Conservation (phyloP, 345 rosid genomes). For the Kandelia obovata region DNA sequence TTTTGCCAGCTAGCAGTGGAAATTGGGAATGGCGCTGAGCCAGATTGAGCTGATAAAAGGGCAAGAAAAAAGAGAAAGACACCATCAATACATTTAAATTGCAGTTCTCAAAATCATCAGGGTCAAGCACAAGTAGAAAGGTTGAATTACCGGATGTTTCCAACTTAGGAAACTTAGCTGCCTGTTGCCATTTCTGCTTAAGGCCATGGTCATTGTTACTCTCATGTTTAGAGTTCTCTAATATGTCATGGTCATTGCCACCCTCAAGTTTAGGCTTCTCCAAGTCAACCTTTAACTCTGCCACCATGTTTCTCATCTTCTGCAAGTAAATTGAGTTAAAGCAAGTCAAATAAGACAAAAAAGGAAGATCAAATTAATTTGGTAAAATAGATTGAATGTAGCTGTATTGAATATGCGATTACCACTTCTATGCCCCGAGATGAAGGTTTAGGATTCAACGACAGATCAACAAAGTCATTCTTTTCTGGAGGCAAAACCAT, state of each 20-base stretch:
- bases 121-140: neutral
- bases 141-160: conserved; percentile 33
- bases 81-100: neutral
- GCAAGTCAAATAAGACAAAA: neutral
- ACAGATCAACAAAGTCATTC: conserved; percentile 16
- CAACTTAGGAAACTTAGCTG: conserved; percentile 21
- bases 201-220: conserved; percentile 18
- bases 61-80: conserved; percentile 7
- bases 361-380: neutral
- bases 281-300: conserved; percentile 36
- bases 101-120: neutral
- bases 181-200: conserved; percentile 18
- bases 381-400: neutral
- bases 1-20: conserved; percentile 34
- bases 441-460: conserved; percentile 20
- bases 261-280: conserved; percentile 31
- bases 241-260: conserved; percentile 19
- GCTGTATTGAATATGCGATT: neutral
- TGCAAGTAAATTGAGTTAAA: neutral
- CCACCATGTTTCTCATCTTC: conserved; percentile 19
- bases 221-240: conserved; percentile 30
- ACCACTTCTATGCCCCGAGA: conserved; percentile 19
- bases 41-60: conserved; percentile 36
- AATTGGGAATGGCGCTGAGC: conserved; percentile 35
- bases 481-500: conserved; percentile 31